Conservation (phyloP, 2,329 filamentous ascomycete species). For the Colletotrichum cordylinicola region DNA sequence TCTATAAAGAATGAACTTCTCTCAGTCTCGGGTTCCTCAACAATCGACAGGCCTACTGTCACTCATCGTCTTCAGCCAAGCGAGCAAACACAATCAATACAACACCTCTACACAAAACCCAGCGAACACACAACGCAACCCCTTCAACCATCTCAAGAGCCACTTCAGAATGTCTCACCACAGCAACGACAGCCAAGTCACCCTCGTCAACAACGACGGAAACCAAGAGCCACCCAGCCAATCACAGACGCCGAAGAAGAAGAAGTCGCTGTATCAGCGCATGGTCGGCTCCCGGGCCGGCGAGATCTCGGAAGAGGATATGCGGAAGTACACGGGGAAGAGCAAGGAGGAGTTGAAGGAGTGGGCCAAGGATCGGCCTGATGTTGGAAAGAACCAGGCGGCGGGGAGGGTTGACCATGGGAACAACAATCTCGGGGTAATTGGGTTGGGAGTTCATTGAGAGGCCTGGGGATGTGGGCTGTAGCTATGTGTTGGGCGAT, state of each 20-base stretch:
- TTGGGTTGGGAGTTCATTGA: conserved; percentile 35
- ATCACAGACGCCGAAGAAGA: conserved; percentile 21
- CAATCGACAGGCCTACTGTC: not conserved
- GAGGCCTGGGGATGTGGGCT: conserved; percentile 35
- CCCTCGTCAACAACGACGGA: not conserved
- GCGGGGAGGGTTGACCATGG: conserved; percentile 36
- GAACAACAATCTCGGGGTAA: conserved; percentile 19
- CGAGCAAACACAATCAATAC: not conserved
- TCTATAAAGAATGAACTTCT: not conserved
- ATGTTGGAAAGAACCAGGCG: conserved; percentile 44
- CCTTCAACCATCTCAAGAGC: not conserved
- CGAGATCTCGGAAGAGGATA: conserved; percentile 41
- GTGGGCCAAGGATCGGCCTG: conserved; percentile 42
- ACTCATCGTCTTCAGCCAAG: not conserved
- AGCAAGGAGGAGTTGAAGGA: conserved; percentile 30
- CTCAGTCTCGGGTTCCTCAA: not conserved
- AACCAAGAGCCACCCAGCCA: not conserved
- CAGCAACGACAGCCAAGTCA: not conserved
- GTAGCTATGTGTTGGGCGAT: conserved; percentile 27
- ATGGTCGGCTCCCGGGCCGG: conserved; percentile 34
- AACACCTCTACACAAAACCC: not conserved
- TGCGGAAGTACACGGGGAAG: conserved; percentile 47
- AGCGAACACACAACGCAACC: not conserved
- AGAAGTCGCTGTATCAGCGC: conserved; percentile 36
- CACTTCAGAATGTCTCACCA: not conserved